Percentiles rank a stretch among this genome's conserved stretches.
phyloP scores from a whole-genome alignment of 139 green algal species.

The Trebouxia sp. region DNA sequence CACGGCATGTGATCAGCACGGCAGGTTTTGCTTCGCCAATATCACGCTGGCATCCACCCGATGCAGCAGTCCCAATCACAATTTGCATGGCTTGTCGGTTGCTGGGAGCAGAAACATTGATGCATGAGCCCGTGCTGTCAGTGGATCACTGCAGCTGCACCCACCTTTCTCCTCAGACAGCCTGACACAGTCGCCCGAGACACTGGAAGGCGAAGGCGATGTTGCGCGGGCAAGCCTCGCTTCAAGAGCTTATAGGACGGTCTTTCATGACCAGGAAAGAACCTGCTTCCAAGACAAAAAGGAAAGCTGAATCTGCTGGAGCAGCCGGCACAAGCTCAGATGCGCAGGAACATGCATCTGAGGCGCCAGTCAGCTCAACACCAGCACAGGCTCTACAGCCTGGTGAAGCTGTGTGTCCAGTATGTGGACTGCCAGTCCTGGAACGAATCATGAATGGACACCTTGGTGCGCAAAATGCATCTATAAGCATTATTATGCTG shows the following conservation, averaged over 20 bases:
- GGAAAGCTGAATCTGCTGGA: slow-evolving; percentile 11
- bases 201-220: background rate
- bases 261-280: slow-evolving; percentile 20
- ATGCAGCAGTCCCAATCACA: too few relatives aligned
- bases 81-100: too few relatives aligned
- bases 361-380: background rate
- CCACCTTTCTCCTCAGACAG: too few relatives aligned
- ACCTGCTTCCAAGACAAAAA: background rate
- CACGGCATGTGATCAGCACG: too few relatives aligned
- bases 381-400: background rate
- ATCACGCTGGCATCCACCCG: too few relatives aligned
- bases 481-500: background rate
- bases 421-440: background rate
- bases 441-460: slow-evolving; percentile 15
- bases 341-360: background rate
- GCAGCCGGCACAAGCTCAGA: background rate
- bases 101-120: too few relatives aligned
- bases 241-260: slow-evolving; percentile 19
- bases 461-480: slow-evolving; percentile 13
- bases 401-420: background rate
- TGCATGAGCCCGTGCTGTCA: too few relatives aligned
- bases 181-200: too few relatives aligned
- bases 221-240: slow-evolving; percentile 16
- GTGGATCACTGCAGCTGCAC: too few relatives aligned
- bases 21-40: too few relatives aligned